Evolutionary conservation across 179 eudicot species (phyloP), one percentile per base, ranked within the genome.

Genomic region (Monotropa hypopitys): DNA sequence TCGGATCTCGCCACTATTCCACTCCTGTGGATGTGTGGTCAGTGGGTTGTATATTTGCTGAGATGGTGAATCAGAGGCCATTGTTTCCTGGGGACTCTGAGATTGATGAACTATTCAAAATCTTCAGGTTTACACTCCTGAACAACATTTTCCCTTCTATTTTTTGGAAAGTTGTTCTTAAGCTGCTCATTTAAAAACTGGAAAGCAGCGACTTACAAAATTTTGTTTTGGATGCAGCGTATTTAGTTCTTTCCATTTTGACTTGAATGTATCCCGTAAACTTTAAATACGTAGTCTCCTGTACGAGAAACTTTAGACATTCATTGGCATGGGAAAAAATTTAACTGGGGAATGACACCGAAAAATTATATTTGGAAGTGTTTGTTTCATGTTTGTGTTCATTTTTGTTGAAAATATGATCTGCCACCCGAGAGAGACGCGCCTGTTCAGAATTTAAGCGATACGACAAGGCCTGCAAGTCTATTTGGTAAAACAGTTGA

Each of bases 51-150:
- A 88, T 88, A 76, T 88, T 88, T 83, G 91, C 91, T 80, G 99
- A 95, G 83, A 95, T 95, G 99, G 97, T 93, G 81, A 95, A 88
- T 84, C 91, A 83, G 88, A 81, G 76, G 79, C 97, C 99, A 42
- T 83, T 95, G 81, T 95, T 95, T 85, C 97, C 97, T 53, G 99
- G 99, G 71, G 97, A 93, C 79, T 92, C 99, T 67, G 99, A 93
- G 83, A 95, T 93, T 70, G 97, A 95, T 84, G 91, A 95, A 80
- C 91, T 95, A 62, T 91, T 90, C 84, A 91, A 84, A 81, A 95
- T 95, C 80, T 95, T 95, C 94, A 91, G 97, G 99, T 91, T 30
- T 69, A n/a, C 72, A 23, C 51, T 57, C 18, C 21, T 47, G 26
- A 7, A 30, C 6, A 50, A 51, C 67, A 38, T 23, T 30, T 43